Percentiles rank a stretch among this genome's conserved stretches.
Evolutionary conservation across 768 basidiomycete species (phyloP).

Genomic region (Lentinus tigrinus): DNA sequence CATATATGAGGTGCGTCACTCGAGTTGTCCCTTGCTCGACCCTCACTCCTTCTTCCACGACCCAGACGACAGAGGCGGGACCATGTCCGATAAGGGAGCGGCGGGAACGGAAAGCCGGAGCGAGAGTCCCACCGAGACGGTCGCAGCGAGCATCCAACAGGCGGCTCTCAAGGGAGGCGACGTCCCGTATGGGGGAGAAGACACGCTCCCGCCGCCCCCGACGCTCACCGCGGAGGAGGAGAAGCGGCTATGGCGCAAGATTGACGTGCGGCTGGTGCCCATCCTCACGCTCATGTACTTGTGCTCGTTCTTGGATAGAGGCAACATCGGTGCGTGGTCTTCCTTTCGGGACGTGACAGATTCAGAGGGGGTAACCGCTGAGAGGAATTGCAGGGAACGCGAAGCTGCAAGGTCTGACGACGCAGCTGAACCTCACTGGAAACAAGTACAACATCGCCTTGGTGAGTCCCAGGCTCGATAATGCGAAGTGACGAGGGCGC

Average conservation of each 20-base stretch:
- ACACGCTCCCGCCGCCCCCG: slow-evolving; percentile 45
- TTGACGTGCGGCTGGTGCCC: slow-evolving; percentile 31
- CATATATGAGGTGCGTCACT: not conserved
- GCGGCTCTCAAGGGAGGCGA: not conserved
- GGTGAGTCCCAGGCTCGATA: slow-evolving; percentile 34
- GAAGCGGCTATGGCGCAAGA: slow-evolving; percentile 32
- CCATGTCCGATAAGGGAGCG: slow-evolving; percentile 1
- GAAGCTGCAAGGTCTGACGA: slow-evolving; percentile 46
- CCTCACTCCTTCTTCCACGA: not conserved
- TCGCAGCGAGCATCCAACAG: not conserved
- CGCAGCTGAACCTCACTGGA: slow-evolving; percentile 53
- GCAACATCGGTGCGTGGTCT: slow-evolving; percentile 16
- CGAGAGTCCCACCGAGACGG: slow-evolving; percentile 2
- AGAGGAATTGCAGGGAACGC: slow-evolving; percentile 15
- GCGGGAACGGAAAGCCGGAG: not conserved
- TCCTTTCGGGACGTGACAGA: not conserved
- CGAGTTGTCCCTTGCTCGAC: not conserved
- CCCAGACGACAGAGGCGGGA: no score
- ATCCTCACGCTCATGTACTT: slow-evolving; percentile 32
- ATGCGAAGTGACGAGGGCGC: no score
- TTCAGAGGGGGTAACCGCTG: no score
- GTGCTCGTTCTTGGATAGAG: slow-evolving; percentile 30
- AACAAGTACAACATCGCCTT: slow-evolving; percentile 67
- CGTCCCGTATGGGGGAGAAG: slow-evolving; percentile 45
- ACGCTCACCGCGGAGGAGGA: slow-evolving; percentile 49